Conservation (phyloP, 1,139 yeast genomes). For the Wickerhamomyces sp. region DNA sequence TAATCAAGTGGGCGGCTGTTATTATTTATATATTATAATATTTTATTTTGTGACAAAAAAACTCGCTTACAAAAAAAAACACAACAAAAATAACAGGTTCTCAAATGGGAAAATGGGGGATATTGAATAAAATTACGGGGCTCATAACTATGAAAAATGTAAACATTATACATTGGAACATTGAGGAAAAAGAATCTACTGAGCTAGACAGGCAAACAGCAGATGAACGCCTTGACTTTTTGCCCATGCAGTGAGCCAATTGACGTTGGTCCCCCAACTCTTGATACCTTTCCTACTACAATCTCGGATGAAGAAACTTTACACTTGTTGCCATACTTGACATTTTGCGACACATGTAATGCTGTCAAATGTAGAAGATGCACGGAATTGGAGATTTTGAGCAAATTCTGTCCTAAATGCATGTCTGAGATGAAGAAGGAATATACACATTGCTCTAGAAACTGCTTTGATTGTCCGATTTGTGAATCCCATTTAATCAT, state of each 20-base stretch:
- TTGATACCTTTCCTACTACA: conserved; percentile 11
- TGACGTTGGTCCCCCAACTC: background rate
- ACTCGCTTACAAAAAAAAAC: too few species aligned
- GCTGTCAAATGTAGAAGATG: conserved; percentile 24
- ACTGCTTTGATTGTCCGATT: conserved; percentile 23
- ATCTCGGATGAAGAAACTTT: conserved; percentile 15
- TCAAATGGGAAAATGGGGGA: too few species aligned
- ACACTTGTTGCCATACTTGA: conserved; percentile 13
- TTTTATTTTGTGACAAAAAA: too few species aligned
- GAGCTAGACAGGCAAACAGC: background rate
- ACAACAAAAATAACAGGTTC: too few species aligned
- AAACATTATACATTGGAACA: background rate
- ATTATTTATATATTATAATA: too few species aligned
- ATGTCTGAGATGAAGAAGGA: conserved; percentile 21
- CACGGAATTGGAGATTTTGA: conserved; percentile 19
- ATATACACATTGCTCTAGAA: conserved; percentile 19
- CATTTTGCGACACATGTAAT: conserved; percentile 21
- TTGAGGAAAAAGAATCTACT: background rate
- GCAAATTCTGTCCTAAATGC: conserved; percentile 23
- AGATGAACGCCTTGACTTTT: background rate
- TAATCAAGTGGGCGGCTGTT: too few species aligned
- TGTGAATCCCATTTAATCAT: conserved; percentile 13
- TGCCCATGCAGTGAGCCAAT: conserved; percentile 10
- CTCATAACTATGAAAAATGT: too few species aligned
- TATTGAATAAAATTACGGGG: too few species aligned